Conservation (phyloP, 139 green algal species). For the Micractinium sp. region DNA sequence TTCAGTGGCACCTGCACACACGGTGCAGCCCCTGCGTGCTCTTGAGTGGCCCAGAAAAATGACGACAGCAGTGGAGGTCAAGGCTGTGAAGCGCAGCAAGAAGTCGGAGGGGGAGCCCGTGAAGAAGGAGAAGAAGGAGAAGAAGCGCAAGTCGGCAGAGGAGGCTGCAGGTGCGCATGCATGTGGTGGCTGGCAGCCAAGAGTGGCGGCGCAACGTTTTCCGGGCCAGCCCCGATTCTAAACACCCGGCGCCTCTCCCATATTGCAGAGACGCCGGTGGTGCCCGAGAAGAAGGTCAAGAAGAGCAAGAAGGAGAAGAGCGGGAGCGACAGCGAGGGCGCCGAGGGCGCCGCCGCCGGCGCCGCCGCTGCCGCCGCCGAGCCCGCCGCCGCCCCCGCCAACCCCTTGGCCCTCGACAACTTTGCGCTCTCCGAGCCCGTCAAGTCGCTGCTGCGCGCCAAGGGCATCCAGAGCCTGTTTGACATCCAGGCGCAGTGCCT, state of each 20-base stretch:
- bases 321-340: conserved; percentile 19
- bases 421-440: conserved; percentile 76
- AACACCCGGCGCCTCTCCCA: not conserved
- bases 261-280: not conserved
- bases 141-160: conserved; percentile 7
- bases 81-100: not conserved
- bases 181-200: not conserved
- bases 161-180: not conserved
- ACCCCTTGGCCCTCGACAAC: conserved; percentile 80
- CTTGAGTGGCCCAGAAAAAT: not conserved
- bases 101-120: conserved; percentile 38
- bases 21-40: not conserved
- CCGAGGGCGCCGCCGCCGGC: conserved; percentile 1
- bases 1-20: not conserved
- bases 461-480: conserved; percentile 93
- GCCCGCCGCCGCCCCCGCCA: conserved; percentile 8
- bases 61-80: not conserved
- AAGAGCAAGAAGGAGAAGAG: conserved; percentile 36
- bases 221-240: no score
- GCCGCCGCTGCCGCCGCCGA: not conserved
- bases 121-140: conserved; percentile 37
- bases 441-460: conserved; percentile 75
- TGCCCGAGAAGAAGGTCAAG: conserved; percentile 31
- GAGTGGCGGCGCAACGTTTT: not conserved
- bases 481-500: conserved; percentile 94